Base-by-base conservation (phyloP, 2,329 filamentous ascomycete species). In the Ophiocordyceps camponoti-saundersi region DNA sequence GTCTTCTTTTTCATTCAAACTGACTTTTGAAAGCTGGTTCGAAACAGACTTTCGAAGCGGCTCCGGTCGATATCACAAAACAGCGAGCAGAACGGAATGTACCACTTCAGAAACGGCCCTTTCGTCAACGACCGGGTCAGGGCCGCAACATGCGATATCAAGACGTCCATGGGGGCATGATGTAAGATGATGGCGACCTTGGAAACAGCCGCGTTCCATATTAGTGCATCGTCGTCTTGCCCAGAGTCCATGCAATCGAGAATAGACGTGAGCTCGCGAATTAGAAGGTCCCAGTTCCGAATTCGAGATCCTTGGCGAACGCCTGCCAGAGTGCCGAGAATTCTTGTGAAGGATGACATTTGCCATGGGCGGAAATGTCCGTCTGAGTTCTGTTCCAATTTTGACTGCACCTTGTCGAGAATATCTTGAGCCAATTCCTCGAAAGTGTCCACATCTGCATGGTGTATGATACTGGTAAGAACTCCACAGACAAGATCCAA, bases 41-140 rank as follows among this genome's bases (percentile, higher is more conserved):
- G 70, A 30, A 94, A 73, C n/a, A 95, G 68, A 52, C 78, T 80
- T 47, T 79, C 75, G 58, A 96, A 98, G 39, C 85, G 75, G 46
- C 81, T 75, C 2, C 73, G 60, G 43, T 88, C 80, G 34, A 93
- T 69, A 47, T 86, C 75, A 0, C 85, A 81, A 53, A 92, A 80
- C 46, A 85, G 80, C 15, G 82, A 81, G 62, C 87, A 95, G 61
- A 96, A 95, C 0, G 80, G 74, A 42, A 96, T 73, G 60, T 95
- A 96, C 68, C 80, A 82, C 46, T 65, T 65, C 56, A 81, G 76
- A 55, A 89, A 72, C 1, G 73, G 72, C 42, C 82, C 77, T 46
- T 74, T 73, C 3, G 76, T 79, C 44, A 94, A 65, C 3, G 68
- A 66, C 32, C 81, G 77, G 58, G 77, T 75, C 43, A 94, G 70